Percentiles rank a stretch among this genome's conserved stretches.
phyloP scores from a whole-genome alignment of 2,329 filamentous ascomycete species.

The Ophidiomyces ophidiicola region DNA sequence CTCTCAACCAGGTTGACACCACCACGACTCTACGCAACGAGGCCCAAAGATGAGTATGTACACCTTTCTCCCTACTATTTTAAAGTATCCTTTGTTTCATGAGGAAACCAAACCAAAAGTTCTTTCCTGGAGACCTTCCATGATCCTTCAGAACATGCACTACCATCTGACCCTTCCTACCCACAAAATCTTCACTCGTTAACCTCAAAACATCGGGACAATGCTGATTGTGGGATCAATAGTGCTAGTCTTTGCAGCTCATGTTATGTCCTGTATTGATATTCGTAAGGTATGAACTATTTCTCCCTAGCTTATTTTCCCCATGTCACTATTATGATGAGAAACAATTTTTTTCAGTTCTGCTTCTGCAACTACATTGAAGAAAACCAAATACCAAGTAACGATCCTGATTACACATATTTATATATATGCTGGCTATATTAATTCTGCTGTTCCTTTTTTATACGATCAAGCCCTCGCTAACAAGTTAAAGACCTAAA shows the following conservation, averaged over 20 bases:
- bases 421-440: background rate
- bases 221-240: conserved; percentile 1
- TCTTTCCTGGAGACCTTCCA: conserved; percentile 42
- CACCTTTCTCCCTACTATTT: background rate
- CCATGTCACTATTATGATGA: conserved; percentile 33
- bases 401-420: conserved; percentile 34
- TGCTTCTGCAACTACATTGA: conserved; percentile 50
- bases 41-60: background rate
- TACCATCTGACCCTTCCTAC: conserved; percentile 42
- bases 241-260: background rate
- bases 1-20: too few species aligned
- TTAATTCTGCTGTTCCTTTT: background rate
- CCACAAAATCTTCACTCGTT: conserved; percentile 13
- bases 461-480: too few species aligned
- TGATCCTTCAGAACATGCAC: conserved; percentile 50
- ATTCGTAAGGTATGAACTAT: conserved; percentile 1
- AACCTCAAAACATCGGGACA: background rate
- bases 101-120: conserved; percentile 43
- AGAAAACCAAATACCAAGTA: conserved; percentile 46
- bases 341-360: conserved; percentile 45
- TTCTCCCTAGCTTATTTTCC: background rate
- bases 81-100: conserved; percentile 24
- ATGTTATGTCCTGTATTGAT: too few species aligned
- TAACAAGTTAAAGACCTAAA: too few species aligned
- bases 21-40: too few species aligned